Conservation (phyloP, 495 filamentous ascomycete species). For the Hypoxylon lienhwacheense region DNA sequence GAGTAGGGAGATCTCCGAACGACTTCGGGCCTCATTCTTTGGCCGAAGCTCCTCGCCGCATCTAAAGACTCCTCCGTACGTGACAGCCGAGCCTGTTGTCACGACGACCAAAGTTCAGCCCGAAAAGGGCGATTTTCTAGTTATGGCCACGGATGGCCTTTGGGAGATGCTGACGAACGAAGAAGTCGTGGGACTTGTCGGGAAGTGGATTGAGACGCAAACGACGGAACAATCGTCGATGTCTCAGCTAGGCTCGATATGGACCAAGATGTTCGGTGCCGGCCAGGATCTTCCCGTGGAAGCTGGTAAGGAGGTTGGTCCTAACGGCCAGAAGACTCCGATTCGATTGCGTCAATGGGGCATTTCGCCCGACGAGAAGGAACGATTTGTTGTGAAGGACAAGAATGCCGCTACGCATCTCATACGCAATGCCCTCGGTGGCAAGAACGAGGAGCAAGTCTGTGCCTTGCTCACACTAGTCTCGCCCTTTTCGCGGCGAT, state of each 20-base stretch:
- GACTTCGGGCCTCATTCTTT: conserved; percentile 82
- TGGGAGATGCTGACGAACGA: conserved; percentile 99
- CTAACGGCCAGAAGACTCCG: conserved; percentile 65
- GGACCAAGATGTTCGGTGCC: conserved; percentile 60
- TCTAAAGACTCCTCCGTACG: conserved; percentile 91
- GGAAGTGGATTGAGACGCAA: conserved; percentile 90
- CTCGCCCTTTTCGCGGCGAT: conserved; percentile 84
- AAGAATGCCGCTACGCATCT: conserved; percentile 96
- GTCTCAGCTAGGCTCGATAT: conserved; percentile 49
- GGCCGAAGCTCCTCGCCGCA: conserved; percentile 70
- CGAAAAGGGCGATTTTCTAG: conserved; percentile 87
- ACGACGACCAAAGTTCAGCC: conserved; percentile 95
- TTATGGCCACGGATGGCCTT: conserved; percentile 94
- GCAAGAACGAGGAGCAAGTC: conserved; percentile 90
- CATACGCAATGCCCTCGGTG: conserved; percentile 92
- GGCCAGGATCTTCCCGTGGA: conserved; percentile 62
- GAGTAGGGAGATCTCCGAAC: conserved; percentile 77
- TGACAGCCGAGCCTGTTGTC: conserved; percentile 93
- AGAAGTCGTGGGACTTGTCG: conserved; percentile 94
- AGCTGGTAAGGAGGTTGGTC: conserved; percentile 34
- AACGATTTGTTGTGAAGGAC: conserved; percentile 90
- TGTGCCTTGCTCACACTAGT: conserved; percentile 91
- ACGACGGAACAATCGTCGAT: conserved; percentile 41
- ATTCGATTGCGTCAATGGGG: conserved; percentile 86
- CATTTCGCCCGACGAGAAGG: conserved; percentile 64